Evolutionary conservation across 768 basidiomycete species (phyloP).

Genomic region (Tricholoma sp.): DNA sequence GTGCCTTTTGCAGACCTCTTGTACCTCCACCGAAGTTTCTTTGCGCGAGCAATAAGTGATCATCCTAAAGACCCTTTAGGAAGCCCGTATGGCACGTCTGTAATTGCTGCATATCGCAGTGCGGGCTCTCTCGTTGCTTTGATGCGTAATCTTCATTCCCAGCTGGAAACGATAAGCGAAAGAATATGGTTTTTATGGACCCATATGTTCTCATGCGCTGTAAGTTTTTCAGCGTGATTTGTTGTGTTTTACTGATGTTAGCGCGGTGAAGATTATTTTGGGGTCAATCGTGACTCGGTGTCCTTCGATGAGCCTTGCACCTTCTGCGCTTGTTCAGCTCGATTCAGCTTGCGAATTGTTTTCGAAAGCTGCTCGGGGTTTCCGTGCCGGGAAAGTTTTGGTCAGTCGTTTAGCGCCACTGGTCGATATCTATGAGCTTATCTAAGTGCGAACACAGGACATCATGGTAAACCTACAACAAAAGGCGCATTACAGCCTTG

Average conservation of each 20-base stretch:
- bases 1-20: slow-evolving; percentile 45
- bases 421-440: not conserved
- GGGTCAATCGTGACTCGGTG: slow-evolving; percentile 75
- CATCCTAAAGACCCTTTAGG: slow-evolving; percentile 71
- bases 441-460: slow-evolving; percentile 28
- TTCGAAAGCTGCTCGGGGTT: slow-evolving; percentile 61
- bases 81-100: slow-evolving; percentile 67
- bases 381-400: slow-evolving; percentile 60
- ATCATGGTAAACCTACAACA: slow-evolving; percentile 62
- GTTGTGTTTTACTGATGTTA: slow-evolving; percentile 5
- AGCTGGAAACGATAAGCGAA: slow-evolving; percentile 58
- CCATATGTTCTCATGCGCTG: slow-evolving; percentile 64
- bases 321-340: slow-evolving; percentile 67
- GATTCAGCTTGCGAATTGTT: slow-evolving; percentile 75
- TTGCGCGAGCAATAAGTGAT: slow-evolving; percentile 67
- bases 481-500: slow-evolving; percentile 60
- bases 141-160: slow-evolving; percentile 63
- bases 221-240: slow-evolving; percentile 26
- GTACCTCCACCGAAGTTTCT: slow-evolving; percentile 70
- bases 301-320: slow-evolving; percentile 74
- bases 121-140: slow-evolving; percentile 67
- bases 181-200: slow-evolving; percentile 63
- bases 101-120: slow-evolving; percentile 70
- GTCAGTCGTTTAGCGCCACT: slow-evolving; percentile 30
- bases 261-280: slow-evolving; percentile 50